Percentiles rank a stretch among this genome's conserved stretches.
These are phyloP conservation scores for Spathaspora gorwiae DNA, from an alignment of 805 yeast genomes.

Conservation along the genomic window DNA sequence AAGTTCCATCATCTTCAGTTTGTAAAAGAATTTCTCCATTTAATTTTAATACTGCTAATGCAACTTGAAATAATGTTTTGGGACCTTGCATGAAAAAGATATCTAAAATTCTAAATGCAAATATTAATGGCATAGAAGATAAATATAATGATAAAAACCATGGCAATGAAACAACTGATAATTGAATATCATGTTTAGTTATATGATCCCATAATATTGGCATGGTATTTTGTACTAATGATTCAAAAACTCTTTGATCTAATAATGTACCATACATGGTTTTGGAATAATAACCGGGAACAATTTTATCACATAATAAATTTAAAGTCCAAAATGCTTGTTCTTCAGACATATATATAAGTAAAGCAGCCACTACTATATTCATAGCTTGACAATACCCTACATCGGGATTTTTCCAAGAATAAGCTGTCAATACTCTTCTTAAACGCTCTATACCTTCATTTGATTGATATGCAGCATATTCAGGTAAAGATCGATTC, in stretches of 20 bases:
- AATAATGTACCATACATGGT: slow-evolving; percentile 96
- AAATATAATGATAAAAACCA: slow-evolving; percentile 92
- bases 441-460: slow-evolving; percentile 85
- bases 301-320: slow-evolving; percentile 73
- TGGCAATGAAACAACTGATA: slow-evolving; percentile 89
- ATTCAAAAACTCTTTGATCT: slow-evolving; percentile 92
- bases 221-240: slow-evolving; percentile 82
- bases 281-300: slow-evolving; percentile 94
- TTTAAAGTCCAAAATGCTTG: slow-evolving; percentile 94
- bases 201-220: slow-evolving; percentile 87
- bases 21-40: slow-evolving; percentile 80
- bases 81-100: slow-evolving; percentile 88
- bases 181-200: slow-evolving; percentile 72
- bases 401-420: slow-evolving; percentile 95
- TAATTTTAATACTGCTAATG: slow-evolving; percentile 81
- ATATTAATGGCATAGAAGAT: slow-evolving; percentile 91
- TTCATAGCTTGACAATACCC: slow-evolving; percentile 99
- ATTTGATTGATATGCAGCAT: slow-evolving; percentile 82
- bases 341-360: slow-evolving; percentile 88
- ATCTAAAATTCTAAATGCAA: slow-evolving; percentile 88
- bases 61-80: slow-evolving; percentile 84
- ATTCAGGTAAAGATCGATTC: slow-evolving; percentile 92
- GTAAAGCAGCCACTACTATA: slow-evolving; percentile 75
- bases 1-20: slow-evolving; percentile 88
- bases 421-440: slow-evolving; percentile 86